A percentile compares a stretch with the other conserved stretches of the same genome.
These are phyloP conservation scores for Yamadazyma takamatsuzukensis DNA, from an alignment of 805 yeast species.

Conservation along the genomic window DNA sequence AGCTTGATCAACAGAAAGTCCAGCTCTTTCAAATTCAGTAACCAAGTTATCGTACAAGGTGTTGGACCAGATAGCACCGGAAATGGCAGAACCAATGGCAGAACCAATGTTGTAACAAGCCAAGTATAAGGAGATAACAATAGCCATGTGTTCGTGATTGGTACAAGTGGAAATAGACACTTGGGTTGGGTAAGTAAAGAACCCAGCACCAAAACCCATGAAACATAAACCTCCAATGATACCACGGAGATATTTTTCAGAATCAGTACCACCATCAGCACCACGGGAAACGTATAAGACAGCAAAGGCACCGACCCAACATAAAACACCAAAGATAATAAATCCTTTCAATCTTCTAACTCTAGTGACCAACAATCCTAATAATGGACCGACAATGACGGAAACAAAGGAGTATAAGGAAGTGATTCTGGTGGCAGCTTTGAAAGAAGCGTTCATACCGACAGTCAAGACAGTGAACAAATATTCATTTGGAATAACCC, in stretches of 20 bases:
- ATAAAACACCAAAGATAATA: conserved; percentile 52
- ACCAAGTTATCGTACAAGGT: conserved; percentile 44
- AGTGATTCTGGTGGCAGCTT: conserved; percentile 65
- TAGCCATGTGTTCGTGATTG: conserved; percentile 63
- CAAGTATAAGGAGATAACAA: conserved; percentile 53
- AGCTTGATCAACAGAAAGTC: conserved; percentile 25
- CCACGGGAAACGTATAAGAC: conserved; percentile 56
- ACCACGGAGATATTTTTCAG: conserved; percentile 34
- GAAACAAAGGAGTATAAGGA: conserved; percentile 64
- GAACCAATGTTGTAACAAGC: conserved; percentile 60
- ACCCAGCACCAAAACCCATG: conserved; percentile 71
- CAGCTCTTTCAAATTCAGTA: conserved; percentile 22
- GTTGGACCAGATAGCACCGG: conserved; percentile 74
- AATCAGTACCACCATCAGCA: conserved; percentile 29
- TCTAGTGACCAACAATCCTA: conserved; percentile 51
- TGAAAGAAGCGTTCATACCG: conserved; percentile 53
- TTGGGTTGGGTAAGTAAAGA: conserved; percentile 64
- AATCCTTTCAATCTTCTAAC: conserved; percentile 55
- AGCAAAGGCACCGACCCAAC: conserved; percentile 64
- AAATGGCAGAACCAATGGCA: conserved; percentile 58
- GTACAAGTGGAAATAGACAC: conserved; percentile 57
- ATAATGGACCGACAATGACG: conserved; percentile 53
- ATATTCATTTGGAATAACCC: conserved; percentile 68
- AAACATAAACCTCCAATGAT: conserved; percentile 62
- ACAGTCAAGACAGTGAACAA: conserved; percentile 65